Evolutionary conservation across 345 rosid species (phyloP), one percentile per base, ranked within the genome.

Genomic region (Anastatica hierochuntica): DNA sequence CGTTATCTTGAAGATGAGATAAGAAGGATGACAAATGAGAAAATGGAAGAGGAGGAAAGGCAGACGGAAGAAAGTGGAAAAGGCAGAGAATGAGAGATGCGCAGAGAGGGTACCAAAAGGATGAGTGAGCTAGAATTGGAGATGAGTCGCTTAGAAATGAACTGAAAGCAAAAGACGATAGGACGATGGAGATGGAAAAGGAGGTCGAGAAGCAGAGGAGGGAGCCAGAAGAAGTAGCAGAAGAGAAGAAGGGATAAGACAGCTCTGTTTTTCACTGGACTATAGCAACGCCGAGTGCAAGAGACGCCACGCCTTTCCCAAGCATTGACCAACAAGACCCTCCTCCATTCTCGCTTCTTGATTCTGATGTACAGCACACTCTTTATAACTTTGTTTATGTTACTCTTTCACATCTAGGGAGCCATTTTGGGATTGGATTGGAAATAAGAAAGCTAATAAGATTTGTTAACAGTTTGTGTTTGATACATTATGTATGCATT

Each of bases 241-340:
- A 84, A 61, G 77, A 74, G 74, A 84, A 84, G 62, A 67, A 85
- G 45, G 88, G 24, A 83, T 82, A 41, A 60, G 95, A 53, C 95
- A 85, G 44, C 80, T 85, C 1, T 82, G 95, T 54, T 80, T 78
- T 68, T 76, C 90, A 4, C 54, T 85, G 9, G 90, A 85, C 71
- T 71, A 80, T 63, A 77, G 73, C 51, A 75, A 76, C 58, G 74
- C 63, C 7, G 66, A 75, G n/a, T 80, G 77, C 49, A 48, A 67
- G 52, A 51, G 36, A 14, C 87, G 82, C 14, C 78, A 79, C 3
- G 83, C 81, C 14, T 67, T 70, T 27, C 5, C 60, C 16, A 69
- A 71, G 26, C 59, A 70, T 39, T 56, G 12, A 46, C 51, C 61
- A 44, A 46, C 47, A 20, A 45, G 31, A 39, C 66, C 64, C 9